phyloP scores from a whole-genome alignment of 139 green algal genomes.

The Gonium pectorale region DNA sequence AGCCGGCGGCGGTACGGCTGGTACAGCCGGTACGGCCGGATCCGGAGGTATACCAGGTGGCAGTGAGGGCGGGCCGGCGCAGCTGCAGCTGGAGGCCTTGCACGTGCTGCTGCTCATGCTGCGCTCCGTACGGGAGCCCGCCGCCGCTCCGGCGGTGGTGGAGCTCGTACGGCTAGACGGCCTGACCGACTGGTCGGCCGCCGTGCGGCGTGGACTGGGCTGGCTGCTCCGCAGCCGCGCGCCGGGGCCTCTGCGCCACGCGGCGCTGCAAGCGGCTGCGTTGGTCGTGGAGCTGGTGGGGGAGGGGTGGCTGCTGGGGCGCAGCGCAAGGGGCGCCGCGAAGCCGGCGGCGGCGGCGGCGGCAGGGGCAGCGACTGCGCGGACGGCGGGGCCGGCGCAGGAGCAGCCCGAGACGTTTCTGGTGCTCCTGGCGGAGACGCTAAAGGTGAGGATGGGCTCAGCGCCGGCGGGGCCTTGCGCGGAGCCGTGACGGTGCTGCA shows the following conservation, averaged over 20 bases:
- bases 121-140: constrained; percentile 5
- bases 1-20: too few species aligned
- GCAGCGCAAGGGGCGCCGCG: background rate
- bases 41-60: too few species aligned
- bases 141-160: background rate
- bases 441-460: background rate
- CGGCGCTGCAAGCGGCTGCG: constrained; percentile 71
- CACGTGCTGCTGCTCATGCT: constrained; percentile 74
- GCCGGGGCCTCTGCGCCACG: constrained; percentile 60
- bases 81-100: constrained; percentile 73
- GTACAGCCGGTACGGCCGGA: too few species aligned
- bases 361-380: background rate
- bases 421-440: constrained; percentile 60
- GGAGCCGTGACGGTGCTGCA: too few species aligned
- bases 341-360: background rate
- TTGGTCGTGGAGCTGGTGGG: constrained; percentile 51
- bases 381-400: background rate
- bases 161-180: background rate
- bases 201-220: constrained; percentile 37
- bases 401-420: constrained; percentile 56
- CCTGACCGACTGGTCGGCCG: constrained; percentile 52
- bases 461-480: too few species aligned
- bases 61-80: constrained; percentile 43
- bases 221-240: constrained; percentile 50
- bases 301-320: constrained; percentile 65